Percentiles rank a stretch among this genome's conserved stretches.
Conservation (phyloP, 768 basidiomycete genomes). For the Gymnopilus junonius region DNA sequence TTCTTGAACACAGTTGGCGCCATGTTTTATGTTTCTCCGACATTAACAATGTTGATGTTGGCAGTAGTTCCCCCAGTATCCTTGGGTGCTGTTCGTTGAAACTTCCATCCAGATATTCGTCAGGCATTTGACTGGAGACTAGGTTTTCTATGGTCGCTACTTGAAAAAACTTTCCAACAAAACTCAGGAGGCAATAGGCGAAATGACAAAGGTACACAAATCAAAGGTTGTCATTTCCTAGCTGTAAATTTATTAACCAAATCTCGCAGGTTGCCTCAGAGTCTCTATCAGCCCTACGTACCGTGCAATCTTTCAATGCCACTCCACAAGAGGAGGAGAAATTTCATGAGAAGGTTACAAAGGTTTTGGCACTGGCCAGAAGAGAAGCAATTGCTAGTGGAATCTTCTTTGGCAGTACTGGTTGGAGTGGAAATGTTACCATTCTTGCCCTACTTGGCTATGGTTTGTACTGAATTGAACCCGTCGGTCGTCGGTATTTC, state of each 20-base stretch:
- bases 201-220: conserved; percentile 80
- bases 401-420: conserved; percentile 91
- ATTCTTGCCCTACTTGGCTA: conserved; percentile 89
- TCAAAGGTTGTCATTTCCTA: neutral
- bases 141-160: conserved; percentile 97
- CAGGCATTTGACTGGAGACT: conserved; percentile 4
- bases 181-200: conserved; percentile 94
- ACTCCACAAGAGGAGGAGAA: conserved; percentile 74
- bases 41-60: conserved; percentile 90
- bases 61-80: conserved; percentile 91
- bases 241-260: neutral
- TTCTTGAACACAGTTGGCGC: conserved; percentile 66
- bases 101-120: neutral
- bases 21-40: conserved; percentile 93
- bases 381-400: conserved; percentile 91
- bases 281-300: conserved; percentile 83
- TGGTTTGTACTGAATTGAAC: conserved; percentile 49
- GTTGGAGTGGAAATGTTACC: conserved; percentile 94
- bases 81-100: conserved; percentile 69
- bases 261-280: conserved; percentile 74
- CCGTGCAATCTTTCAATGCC: conserved; percentile 92
- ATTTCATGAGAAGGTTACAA: conserved; percentile 68
- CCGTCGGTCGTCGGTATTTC: neutral
- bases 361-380: conserved; percentile 74
- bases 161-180: conserved; percentile 87